Conservation (phyloP, 352 stramenopile genomes). For the Pythium graminicola region DNA sequence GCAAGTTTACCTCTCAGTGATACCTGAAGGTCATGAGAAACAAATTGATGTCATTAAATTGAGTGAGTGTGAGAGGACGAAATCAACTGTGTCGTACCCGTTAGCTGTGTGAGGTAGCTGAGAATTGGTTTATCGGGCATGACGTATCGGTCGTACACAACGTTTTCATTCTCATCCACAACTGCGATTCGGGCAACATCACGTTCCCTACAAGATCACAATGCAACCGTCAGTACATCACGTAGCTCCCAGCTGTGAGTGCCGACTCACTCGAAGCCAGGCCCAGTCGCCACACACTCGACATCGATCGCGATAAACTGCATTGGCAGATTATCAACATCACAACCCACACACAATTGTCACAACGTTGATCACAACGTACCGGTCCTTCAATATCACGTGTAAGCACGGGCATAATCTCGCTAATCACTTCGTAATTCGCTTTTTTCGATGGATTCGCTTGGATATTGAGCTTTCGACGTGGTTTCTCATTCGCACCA, state of each 20-base stretch:
- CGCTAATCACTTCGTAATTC: slow-evolving; percentile 67
- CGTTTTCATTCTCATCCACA: slow-evolving; percentile 82
- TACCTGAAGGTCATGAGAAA: slow-evolving; percentile 23
- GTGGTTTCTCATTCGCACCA: slow-evolving; percentile 9
- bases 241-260: neutral
- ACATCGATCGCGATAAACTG: slow-evolving; percentile 92
- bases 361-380: slow-evolving; percentile 15
- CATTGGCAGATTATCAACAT: neutral
- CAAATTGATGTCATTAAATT: neutral
- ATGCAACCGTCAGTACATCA: neutral
- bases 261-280: slow-evolving; percentile 51
- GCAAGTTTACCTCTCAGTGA: slow-evolving; percentile 56
- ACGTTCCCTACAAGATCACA: slow-evolving; percentile 53
- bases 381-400: slow-evolving; percentile 74
- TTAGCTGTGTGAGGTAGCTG: slow-evolving; percentile 90
- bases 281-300: slow-evolving; percentile 89
- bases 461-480: slow-evolving; percentile 54
- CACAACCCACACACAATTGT: neutral
- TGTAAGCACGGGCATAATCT: slow-evolving; percentile 69
- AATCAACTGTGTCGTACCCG: slow-evolving; percentile 19
- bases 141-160: slow-evolving; percentile 84
- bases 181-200: slow-evolving; percentile 87
- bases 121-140: slow-evolving; percentile 80
- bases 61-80: neutral
- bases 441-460: slow-evolving; percentile 53